Base-by-base conservation (phyloP, 352 stramenopile genomes). In the Phytophthora nicotianae region DNA sequence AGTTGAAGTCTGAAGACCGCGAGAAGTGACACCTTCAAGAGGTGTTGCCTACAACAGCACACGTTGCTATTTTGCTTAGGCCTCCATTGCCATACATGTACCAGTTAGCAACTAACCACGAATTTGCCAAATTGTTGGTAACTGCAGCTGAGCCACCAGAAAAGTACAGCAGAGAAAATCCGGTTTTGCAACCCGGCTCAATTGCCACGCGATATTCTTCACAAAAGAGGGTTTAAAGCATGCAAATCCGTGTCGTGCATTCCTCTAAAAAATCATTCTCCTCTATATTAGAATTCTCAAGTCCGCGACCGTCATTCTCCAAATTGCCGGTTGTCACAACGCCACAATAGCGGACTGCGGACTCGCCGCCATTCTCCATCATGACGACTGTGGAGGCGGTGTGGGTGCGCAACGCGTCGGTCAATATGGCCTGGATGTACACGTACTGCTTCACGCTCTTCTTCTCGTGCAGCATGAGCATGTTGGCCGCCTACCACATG, bases 401-500 rank as follows among this genome's bases (percentile, higher is more conserved):
- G 33, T 68, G 55, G 66, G 55, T 68, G 55, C 66, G 62, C 62
- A 63, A 48, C 29, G 41, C 58, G 13, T 61, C 43, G 16, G 62
- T 72, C 10, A 79, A 87, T 56, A 58, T 83, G 57, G 72, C 60
- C 17, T 89, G 80, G 80, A 79, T 88, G 65, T 88, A 82, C 70
- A 75, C 79, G n/a, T 89, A 89, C 72, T 72, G 66, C 21, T 38
- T 64, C 24, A 67, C 64, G 27, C 69, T 89, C 35, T 86, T 82
- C 49, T 62, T 89, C 38, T 88, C 78, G 46, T 89, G 75, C 52
- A 42, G 71, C 49, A 66, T 78, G 56, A 83, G 74, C 32, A 64
- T 85, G 66, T 26, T 89, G 35, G 80, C 80, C 8, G 75, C 58
- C 40, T 86, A 85, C 65, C 76, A 88, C 65, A 84, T 90, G 70